A percentile compares a stretch with the other conserved stretches of the same genome.
These are phyloP conservation scores for Aureobasidium sp. DNA, from an alignment of 2,329 filamentous ascomycete species.

Conservation along the genomic window DNA sequence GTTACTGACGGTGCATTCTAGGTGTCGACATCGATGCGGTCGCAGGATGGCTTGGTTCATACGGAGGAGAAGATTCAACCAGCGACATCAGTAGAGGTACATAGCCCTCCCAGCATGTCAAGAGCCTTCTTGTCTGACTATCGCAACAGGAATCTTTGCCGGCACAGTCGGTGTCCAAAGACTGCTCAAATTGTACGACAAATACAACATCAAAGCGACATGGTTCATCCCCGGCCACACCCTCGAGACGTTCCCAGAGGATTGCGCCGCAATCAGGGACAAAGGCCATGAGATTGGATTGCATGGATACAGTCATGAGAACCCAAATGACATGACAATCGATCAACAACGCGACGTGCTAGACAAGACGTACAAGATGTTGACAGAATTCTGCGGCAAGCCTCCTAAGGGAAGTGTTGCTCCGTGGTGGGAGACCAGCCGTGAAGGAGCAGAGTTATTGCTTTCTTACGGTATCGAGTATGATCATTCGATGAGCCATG, in stretches of 20 bases:
- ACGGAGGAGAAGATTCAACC: no score
- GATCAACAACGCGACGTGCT: constrained; percentile 58
- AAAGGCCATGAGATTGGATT: constrained; percentile 61
- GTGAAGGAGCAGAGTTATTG: constrained; percentile 43
- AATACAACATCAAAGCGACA: constrained; percentile 53
- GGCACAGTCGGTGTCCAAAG: constrained; percentile 45
- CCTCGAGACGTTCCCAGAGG: constrained; percentile 61
- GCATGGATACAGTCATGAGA: constrained; percentile 57
- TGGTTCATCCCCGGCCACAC: constrained; percentile 70
- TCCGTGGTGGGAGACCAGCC: constrained; percentile 46
- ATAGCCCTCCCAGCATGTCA: no score
- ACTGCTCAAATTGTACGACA: constrained; percentile 45
- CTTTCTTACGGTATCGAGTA: constrained; percentile 49
- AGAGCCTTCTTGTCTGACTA: no score
- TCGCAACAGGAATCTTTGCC: constrained; percentile 45
- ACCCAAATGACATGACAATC: constrained; percentile 50
- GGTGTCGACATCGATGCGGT: constrained; percentile 2
- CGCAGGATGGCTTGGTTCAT: constrained; percentile 29
- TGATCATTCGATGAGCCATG: constrained; percentile 56
- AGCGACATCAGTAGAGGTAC: constrained; percentile 29
- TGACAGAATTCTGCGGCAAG: constrained; percentile 46
- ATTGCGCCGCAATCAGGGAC: constrained; percentile 56
- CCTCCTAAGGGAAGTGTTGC: constrained; percentile 50
- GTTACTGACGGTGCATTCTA: no score
- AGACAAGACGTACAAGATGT: constrained; percentile 52